Evolutionary conservation across 2,329 filamentous ascomycete species (phyloP), one percentile per base, ranked within the genome.

Genomic region (Neopestalotiopsis sp.): DNA sequence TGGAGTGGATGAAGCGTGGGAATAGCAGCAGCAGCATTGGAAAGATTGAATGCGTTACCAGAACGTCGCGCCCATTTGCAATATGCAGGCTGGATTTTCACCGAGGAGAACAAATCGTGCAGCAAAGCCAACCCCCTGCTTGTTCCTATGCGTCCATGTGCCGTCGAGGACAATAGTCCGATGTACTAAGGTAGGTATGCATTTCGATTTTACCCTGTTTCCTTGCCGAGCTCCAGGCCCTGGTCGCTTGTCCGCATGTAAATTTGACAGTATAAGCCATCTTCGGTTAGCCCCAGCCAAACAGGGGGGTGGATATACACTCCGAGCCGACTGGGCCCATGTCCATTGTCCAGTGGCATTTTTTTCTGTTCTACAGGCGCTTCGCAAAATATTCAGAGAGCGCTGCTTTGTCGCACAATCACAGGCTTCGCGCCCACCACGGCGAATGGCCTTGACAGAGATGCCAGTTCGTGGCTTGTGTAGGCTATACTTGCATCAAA

Each of bases 101-200:
- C 57, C 30, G 57, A 59, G 28, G 24, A 59, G 57, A 59, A n/a
- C 24, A 32, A 59, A 24, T 59, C 30, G 57, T 34, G 57, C 57
- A 58, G 49, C 20, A 49, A 20, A 58, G n/a, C 53, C 34, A 20
- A 40, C 53, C 63, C 63, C 63, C 63, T 66, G 63, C 20, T 56
- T 38, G 34, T 38, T 57, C 49, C 32, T 20, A 66, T 66, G 63
- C 20, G 28, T 17, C 30, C 28, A 57, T 66, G 63, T 57, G 49
- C 42, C 42, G 49, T 58, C 45, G 20, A 66, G 63, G 63, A 66
- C 53, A 38, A 66, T 58, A n/a, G 63, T 49, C 63, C 63, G 63
- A 66, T 57, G 28, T 66, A 49, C 62, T 53, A 53, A 53, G 45
- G 20, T 17, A 53, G 20, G 45, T n/a, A 53, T 53, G 40, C n/a